Evolutionary conservation across 257 asterid genomes (phyloP).

Genomic region (Nicotiana noctiflora): DNA sequence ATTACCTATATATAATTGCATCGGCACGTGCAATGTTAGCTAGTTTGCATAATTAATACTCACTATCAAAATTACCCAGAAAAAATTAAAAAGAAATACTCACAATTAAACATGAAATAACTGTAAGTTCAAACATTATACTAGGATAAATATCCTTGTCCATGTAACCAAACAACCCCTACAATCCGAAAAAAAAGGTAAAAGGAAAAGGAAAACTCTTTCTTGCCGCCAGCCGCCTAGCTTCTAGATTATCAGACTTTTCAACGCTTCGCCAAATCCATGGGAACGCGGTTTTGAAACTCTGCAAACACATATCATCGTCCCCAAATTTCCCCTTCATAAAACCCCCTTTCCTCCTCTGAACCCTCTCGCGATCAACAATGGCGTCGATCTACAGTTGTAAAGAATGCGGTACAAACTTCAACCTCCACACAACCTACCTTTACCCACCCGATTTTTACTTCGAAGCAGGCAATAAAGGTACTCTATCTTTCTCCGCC

Average conservation of each 20-base stretch:
- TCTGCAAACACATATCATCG: background rate
- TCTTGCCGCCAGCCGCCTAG: constrained; percentile 1
- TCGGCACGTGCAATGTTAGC: too few species aligned
- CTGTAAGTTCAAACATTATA: too few species aligned
- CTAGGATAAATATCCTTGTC: too few species aligned
- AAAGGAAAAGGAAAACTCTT: too few species aligned
- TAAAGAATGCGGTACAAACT: constrained; percentile 71
- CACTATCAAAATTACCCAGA: too few species aligned
- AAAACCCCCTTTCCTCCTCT: background rate
- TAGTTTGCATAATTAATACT: too few species aligned
- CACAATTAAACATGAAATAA: too few species aligned
- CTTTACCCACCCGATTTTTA: constrained; percentile 75
- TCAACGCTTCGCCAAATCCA: background rate
- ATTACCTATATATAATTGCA: too few species aligned
- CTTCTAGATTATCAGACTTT: constrained; percentile 6
- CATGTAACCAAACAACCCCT: too few species aligned
- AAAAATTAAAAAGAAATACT: too few species aligned
- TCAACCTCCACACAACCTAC: constrained; percentile 47
- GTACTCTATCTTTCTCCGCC: constrained; percentile 59
- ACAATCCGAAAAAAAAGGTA: too few species aligned
- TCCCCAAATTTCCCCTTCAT: background rate
- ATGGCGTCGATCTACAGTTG: constrained; percentile 77
- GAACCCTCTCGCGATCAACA: background rate
- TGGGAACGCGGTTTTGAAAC: background rate
- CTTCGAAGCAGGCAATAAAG: constrained; percentile 93